These are phyloP conservation scores for Cutaneotrichosporon spelunceum DNA, from an alignment of 1,284 basidiomycete genomes.

Conservation along the genomic window DNA sequence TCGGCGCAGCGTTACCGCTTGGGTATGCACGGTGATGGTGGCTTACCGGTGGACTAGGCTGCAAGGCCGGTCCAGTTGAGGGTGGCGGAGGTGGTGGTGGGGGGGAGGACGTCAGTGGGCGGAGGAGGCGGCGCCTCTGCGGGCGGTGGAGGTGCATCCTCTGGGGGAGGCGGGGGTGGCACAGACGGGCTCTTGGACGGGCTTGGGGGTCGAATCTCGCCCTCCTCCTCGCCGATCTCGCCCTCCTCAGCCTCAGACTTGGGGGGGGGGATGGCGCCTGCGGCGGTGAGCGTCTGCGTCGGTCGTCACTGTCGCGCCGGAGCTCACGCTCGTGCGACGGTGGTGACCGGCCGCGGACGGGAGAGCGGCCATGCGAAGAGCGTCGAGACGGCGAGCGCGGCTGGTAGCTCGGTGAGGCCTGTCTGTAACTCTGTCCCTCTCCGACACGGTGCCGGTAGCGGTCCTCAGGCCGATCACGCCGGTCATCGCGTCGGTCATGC, in stretches of 20 bases:
- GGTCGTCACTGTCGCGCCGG: not conserved
- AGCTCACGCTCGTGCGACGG: not conserved
- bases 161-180: slow-evolving; percentile 16
- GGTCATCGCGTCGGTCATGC: slow-evolving; percentile 1
- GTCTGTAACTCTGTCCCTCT: not conserved
- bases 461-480: slow-evolving; percentile 1
- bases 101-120: slow-evolving; percentile 18
- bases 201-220: slow-evolving; percentile 1
- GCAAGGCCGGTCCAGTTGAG: not conserved
- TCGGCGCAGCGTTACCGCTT: slow-evolving; percentile 47
- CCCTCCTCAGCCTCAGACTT: slow-evolving; percentile 12
- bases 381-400: not conserved
- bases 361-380: not conserved
- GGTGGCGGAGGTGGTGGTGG: slow-evolving; percentile 25
- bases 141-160: slow-evolving; percentile 22
- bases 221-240: slow-evolving; percentile 13
- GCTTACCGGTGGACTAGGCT: not conserved
- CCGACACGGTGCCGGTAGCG: not conserved
- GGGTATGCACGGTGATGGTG: slow-evolving; percentile 15
- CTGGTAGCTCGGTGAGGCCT: not conserved
- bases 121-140: slow-evolving; percentile 22
- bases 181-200: not conserved
- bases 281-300: slow-evolving; percentile 2
- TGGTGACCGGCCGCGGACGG: not conserved
- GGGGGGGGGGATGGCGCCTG: not conserved